These are phyloP conservation scores for Fusarium citri DNA, from an alignment of 2,329 filamentous ascomycete species.

Conservation along the genomic window DNA sequence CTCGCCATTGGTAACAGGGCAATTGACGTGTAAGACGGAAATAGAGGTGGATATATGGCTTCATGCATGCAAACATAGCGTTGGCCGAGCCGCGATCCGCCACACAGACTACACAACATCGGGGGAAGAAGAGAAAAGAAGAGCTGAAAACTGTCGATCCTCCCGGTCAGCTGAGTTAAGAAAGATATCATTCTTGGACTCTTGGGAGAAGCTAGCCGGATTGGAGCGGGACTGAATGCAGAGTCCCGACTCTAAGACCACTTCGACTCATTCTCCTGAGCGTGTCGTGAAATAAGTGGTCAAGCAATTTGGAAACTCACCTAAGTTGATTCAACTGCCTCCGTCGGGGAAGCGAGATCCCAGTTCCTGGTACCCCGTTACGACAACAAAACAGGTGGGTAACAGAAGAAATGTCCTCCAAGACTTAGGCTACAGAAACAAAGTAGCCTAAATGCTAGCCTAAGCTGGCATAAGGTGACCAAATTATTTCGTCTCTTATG, in stretches of 20 bases:
- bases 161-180: too few relatives aligned
- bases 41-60: background rate
- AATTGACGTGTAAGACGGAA: background rate
- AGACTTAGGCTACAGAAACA: too few relatives aligned
- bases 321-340: accelerated
- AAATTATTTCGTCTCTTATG: too few relatives aligned
- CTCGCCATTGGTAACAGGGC: background rate
- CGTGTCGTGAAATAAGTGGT: background rate
- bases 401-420: too few relatives aligned
- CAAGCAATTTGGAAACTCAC: too few relatives aligned
- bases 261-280: accelerated
- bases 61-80: background rate
- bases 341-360: background rate
- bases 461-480: too few relatives aligned
- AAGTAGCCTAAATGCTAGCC: too few relatives aligned
- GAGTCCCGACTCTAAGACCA: background rate
- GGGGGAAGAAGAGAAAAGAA: background rate
- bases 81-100: too few relatives aligned
- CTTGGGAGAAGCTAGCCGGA: too few relatives aligned
- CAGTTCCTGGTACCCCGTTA: background rate
- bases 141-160: background rate
- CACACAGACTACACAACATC: background rate
- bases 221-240: too few relatives aligned
- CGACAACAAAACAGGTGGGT: too few relatives aligned
- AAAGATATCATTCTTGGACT: too few relatives aligned